Base-by-base conservation (phyloP, 176 grass and related monocot genomes). In the Musa troglodytarum region DNA sequence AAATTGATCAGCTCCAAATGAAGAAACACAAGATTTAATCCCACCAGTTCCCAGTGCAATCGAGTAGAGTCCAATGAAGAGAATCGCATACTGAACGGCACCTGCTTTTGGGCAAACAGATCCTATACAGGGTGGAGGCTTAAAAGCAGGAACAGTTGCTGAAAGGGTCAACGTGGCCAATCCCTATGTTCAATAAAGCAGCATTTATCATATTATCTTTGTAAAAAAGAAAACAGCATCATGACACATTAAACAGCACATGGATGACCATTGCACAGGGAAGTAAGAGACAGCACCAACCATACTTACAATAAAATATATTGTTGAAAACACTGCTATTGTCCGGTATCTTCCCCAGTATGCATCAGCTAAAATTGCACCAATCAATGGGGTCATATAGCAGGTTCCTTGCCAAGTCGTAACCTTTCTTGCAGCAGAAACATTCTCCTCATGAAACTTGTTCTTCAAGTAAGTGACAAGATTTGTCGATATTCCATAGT, bases 1-100 rank as follows among this genome's bases (percentile, higher is more conserved):
- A 84, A 96, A 96, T 79, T 90, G 92, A 74, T 92, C 94, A 15
- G 94, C 90, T 62, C 90, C 90, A 80, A 97, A 97, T 26, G 94
- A 89, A 54, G 86, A 89, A 17, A 89, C 88, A 67, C 94, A 98
- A 19, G 94, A 90, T 83, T 98, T 98, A 76, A 93, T 93, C 9
- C 94, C 94, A 75, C 94, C 94, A 56, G 90, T 89, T 29, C 90
- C 90, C 52, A 98, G 64, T 72, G 94, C 90, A 65, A 93, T 87
- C 82, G 89, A 85, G 74, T 98, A 98, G 52, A 98, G 94, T 49
- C 88, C 88, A 12, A 79, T 19, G 68, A 91, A 98, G 83, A 93
- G 85, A 2, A 77, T 10, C 54, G 78, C 76, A 81, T 86, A 85
- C 75, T 97, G 85, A 81, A 85, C 65, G 67, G 85, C 19, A 68